Evolutionary conservation across 1,284 basidiomycete genomes (phyloP).

Genomic region (Cutaneotrichosporon sp.): DNA sequence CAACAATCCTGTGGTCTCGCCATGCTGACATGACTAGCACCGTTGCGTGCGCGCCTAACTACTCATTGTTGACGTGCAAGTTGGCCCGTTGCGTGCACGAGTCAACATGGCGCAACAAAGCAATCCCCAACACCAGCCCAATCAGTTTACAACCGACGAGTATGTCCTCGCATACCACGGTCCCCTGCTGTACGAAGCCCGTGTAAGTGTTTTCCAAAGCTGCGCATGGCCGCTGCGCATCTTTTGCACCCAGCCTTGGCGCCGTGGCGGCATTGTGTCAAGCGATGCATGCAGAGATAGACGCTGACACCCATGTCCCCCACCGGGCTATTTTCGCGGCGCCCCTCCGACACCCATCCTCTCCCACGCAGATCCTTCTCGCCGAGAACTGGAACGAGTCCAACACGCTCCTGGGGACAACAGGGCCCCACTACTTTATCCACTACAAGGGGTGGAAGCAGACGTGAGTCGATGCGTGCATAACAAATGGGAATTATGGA

Average conservation of each 20-base stretch:
- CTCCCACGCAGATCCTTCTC: constrained; percentile 60
- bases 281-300: constrained; percentile 18
- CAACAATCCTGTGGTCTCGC: too few species aligned
- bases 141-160: constrained; percentile 56
- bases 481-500: too few species aligned
- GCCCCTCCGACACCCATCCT: not conserved
- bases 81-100: too few species aligned
- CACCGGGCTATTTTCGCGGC: not conserved
- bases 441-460: constrained; percentile 99
- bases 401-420: constrained; percentile 60
- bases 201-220: constrained; percentile 50
- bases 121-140: constrained; percentile 19
- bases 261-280: not conserved
- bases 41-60: too few species aligned
- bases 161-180: constrained; percentile 90
- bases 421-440: constrained; percentile 84
- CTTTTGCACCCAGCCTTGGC: constrained; percentile 17
- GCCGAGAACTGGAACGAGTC: constrained; percentile 67
- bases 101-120: constrained; percentile 18
- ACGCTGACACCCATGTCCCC: not conserved
- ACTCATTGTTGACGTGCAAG: too few species aligned
- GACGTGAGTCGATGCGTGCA: constrained; percentile 58
- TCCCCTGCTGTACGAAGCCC: constrained; percentile 89
- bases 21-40: too few species aligned
- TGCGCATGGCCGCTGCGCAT: not conserved